Conservation (phyloP, 2,329 filamentous ascomycete species). For the Aspergillus ibericus region DNA sequence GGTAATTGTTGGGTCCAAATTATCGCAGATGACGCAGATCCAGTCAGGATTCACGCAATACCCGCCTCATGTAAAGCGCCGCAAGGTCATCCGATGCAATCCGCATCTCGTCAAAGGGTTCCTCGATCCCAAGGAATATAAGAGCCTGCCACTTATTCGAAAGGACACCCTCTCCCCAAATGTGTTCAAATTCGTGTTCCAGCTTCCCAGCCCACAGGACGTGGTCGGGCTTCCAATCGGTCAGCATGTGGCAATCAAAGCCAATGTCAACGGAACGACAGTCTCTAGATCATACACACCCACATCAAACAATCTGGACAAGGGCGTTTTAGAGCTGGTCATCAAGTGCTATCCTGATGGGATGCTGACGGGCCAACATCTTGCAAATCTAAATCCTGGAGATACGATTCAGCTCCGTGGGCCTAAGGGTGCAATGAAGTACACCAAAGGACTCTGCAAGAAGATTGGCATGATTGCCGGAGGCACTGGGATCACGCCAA, state of each 20-base stretch:
- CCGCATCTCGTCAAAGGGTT: slow-evolving; percentile 48
- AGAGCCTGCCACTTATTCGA: slow-evolving; percentile 46
- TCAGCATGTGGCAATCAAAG: slow-evolving; percentile 57
- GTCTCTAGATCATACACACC: slow-evolving; percentile 58
- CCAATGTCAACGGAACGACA: slow-evolving; percentile 46
- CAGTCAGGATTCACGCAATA: slow-evolving; percentile 29
- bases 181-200: slow-evolving; percentile 50
- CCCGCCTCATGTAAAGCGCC: slow-evolving; percentile 43
- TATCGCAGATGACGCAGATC: slow-evolving; percentile 24
- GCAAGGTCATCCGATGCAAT: slow-evolving; percentile 39
- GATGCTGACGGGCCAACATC: slow-evolving; percentile 31
- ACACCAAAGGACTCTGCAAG: slow-evolving; percentile 30
- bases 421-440: slow-evolving; percentile 38
- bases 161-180: slow-evolving; percentile 26
- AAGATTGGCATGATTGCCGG: slow-evolving; percentile 42
- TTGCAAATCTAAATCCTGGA: slow-evolving; percentile 32
- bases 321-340: slow-evolving; percentile 35
- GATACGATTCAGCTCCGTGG: slow-evolving; percentile 39
- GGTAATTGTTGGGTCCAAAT: slow-evolving; percentile 11
- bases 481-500: slow-evolving; percentile 48
- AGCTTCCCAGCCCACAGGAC: slow-evolving; percentile 46
- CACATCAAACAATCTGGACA: slow-evolving; percentile 37
- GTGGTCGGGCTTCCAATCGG: slow-evolving; percentile 58
- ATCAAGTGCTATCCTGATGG: slow-evolving; percentile 41
- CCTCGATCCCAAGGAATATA: slow-evolving; percentile 52